Evolutionary conservation across 129 eudicot genomes (phyloP).

Genomic region (Pseudognaphalium luteoalbum): DNA sequence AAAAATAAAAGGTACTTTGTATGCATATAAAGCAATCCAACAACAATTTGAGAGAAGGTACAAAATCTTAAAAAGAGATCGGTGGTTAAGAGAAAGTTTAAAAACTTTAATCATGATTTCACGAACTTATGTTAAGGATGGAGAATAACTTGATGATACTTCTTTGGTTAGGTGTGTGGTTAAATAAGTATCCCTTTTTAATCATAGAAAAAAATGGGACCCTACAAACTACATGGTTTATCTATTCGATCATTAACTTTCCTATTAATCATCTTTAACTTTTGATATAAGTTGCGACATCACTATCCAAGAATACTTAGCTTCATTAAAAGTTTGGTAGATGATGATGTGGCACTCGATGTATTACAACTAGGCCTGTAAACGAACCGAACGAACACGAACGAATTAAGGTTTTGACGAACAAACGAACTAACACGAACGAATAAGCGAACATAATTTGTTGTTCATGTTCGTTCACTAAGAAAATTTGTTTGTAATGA

Average conservation of each 20-base stretch:
- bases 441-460: no score
- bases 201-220: not conserved
- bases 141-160: slow-evolving; percentile 16
- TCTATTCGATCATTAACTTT: not conserved
- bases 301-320: not conserved
- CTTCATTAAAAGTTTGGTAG: not conserved
- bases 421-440: no score
- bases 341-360: no score
- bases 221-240: not conserved
- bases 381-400: no score
- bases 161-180: slow-evolving; percentile 20
- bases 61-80: slow-evolving; percentile 11
- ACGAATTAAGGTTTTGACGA: no score
- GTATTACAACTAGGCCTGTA: no score
- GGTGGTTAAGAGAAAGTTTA: slow-evolving; percentile 31
- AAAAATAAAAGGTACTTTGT: not conserved
- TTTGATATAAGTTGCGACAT: not conserved
- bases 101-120: slow-evolving; percentile 30
- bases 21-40: not conserved
- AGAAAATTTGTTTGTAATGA: no score
- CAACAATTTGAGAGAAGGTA: slow-evolving; percentile 26
- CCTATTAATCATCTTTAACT: not conserved
- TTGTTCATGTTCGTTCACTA: no score
- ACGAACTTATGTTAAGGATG: slow-evolving; percentile 11
- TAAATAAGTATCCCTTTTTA: not conserved